A percentile compares a stretch with the other conserved stretches of the same genome.
Evolutionary conservation across 768 basidiomycete genomes (phyloP).

Genomic region (Podaxis carcinomalis): DNA sequence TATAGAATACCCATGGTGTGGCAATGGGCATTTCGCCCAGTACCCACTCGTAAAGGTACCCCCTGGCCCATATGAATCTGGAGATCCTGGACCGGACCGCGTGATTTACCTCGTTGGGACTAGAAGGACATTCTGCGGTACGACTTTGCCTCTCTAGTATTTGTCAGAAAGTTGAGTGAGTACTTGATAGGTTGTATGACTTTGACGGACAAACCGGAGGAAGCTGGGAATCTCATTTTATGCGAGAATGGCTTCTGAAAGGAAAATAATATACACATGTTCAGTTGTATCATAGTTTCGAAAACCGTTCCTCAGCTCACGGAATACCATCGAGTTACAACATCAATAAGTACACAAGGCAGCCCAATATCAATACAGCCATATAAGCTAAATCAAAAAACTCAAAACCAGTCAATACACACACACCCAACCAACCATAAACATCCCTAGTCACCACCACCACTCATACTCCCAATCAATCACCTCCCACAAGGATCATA

Average conservation of each 20-base stretch:
- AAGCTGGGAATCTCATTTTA: neutral
- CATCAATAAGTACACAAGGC: too few relatives aligned
- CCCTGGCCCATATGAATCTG: neutral
- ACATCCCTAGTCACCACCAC: too few relatives aligned
- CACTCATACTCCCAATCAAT: neutral
- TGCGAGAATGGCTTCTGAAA: neutral
- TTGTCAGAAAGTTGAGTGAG: neutral
- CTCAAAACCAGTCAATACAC: too few relatives aligned
- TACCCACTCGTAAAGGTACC: neutral
- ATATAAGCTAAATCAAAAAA: too few relatives aligned
- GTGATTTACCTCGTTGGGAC: slow-evolving; percentile 4
- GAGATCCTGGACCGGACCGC: neutral
- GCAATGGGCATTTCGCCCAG: neutral
- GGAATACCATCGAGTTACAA: too few relatives aligned
- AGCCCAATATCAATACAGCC: too few relatives aligned
- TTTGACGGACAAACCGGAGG: neutral
- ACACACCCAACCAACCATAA: too few relatives aligned
- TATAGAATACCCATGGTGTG: slow-evolving; percentile 1
- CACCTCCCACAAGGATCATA: neutral
- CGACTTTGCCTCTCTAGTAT: neutral
- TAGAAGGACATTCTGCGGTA: slow-evolving; percentile 5
- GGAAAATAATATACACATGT: neutral
- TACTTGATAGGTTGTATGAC: neutral
- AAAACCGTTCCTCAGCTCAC: too few relatives aligned
- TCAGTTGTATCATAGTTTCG: too few relatives aligned